phyloP scores from a whole-genome alignment of 257 asterid genomes.

The Henckelia pumila region DNA sequence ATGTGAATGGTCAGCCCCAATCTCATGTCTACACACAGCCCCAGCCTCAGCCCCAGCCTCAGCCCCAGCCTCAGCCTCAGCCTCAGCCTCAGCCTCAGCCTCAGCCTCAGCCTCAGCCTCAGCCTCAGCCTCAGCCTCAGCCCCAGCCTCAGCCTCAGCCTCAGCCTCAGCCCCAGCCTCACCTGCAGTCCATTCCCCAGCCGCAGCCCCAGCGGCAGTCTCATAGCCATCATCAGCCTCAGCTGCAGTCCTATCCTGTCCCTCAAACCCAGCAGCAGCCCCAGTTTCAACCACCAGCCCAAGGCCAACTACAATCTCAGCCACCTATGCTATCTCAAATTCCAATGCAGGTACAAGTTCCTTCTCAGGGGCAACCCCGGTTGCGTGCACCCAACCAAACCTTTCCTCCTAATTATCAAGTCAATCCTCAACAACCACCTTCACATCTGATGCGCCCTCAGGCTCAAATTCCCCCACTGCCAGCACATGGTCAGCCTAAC shows the following conservation, averaged over 20 bases:
- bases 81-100: constrained; percentile 35
- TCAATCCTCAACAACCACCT: too few relatives aligned
- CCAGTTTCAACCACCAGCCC: constrained; percentile 19
- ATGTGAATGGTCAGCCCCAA: constrained; percentile 53
- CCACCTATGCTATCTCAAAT: too few relatives aligned
- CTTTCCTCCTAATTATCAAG: too few relatives aligned
- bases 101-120: constrained; percentile 29
- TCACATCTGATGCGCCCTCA: too few relatives aligned
- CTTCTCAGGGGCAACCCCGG: too few relatives aligned
- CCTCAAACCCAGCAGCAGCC: too few relatives aligned
- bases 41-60: constrained; percentile 34
- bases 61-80: constrained; percentile 28
- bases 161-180: constrained; percentile 34
- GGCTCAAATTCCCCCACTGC: too few relatives aligned
- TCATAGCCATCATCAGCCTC: constrained; percentile 3
- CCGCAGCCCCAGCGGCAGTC: constrained; percentile 4
- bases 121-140: constrained; percentile 15
- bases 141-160: constrained; percentile 29
- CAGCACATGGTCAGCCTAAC: too few relatives aligned
- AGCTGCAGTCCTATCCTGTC: too few relatives aligned
- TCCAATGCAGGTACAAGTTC: too few relatives aligned
- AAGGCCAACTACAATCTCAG: constrained; percentile 23
- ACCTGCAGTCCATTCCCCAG: constrained; percentile 31
- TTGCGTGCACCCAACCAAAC: too few relatives aligned
- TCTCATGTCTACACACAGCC: constrained; percentile 43